phyloP scores from a whole-genome alignment of 768 basidiomycete species.

The Fomitopsis serialis region DNA sequence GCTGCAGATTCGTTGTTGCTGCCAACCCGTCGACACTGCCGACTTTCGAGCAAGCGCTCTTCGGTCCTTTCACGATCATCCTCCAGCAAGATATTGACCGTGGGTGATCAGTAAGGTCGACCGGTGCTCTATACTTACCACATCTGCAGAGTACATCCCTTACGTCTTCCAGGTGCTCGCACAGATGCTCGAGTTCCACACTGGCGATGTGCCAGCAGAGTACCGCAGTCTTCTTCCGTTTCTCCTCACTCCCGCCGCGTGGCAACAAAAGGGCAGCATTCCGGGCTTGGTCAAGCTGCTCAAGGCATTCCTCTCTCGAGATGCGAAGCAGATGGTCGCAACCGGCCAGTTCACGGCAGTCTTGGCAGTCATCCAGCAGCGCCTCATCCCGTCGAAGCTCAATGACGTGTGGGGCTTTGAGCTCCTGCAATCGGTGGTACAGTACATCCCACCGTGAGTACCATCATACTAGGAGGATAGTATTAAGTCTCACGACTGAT shows the following conservation, averaged over 20 bases:
- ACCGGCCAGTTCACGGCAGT: constrained; percentile 71
- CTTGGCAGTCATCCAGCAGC: constrained; percentile 85
- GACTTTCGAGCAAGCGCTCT: constrained; percentile 75
- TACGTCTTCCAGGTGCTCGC: constrained; percentile 96
- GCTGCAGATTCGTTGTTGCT: constrained; percentile 69
- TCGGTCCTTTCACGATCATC: constrained; percentile 83
- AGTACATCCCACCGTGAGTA: constrained; percentile 68
- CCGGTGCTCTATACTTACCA: not conserved
- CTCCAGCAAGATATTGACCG: constrained; percentile 92
- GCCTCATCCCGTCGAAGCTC: constrained; percentile 78
- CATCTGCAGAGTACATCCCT: constrained; percentile 82
- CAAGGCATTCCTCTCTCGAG: constrained; percentile 75
- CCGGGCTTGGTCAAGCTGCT: constrained; percentile 89
- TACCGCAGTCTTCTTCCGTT: constrained; percentile 80
- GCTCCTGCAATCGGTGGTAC: constrained; percentile 72
- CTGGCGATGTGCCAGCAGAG: constrained; percentile 55
- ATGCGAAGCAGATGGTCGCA: constrained; percentile 59
- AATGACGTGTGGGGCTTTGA: constrained; percentile 94
- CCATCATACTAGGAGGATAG: not conserved
- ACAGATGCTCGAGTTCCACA: constrained; percentile 88
- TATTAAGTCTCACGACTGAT: no score
- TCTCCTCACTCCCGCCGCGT: constrained; percentile 77
- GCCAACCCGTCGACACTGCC: constrained; percentile 61
- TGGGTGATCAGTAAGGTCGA: constrained; percentile 30
- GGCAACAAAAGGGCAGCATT: constrained; percentile 93